These are phyloP conservation scores for Penicillium concentricum DNA, from an alignment of 2,329 filamentous ascomycete species.

Conservation along the genomic window DNA sequence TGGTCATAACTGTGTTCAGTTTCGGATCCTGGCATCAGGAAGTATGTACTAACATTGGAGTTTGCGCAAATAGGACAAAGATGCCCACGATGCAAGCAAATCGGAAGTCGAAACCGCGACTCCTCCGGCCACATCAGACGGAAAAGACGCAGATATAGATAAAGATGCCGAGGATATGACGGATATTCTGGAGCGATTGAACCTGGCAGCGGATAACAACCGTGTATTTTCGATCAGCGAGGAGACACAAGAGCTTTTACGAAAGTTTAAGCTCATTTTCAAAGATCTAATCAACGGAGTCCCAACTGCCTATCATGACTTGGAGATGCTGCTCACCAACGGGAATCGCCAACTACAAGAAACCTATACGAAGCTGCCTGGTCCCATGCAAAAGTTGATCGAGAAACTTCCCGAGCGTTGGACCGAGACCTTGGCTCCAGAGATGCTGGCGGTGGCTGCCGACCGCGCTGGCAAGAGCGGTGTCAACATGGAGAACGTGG, in stretches of 20 bases:
- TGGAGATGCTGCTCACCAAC: conserved; percentile 66
- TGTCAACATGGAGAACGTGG: conserved; percentile 54
- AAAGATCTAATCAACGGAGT: conserved; percentile 91
- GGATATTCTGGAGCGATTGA: conserved; percentile 77
- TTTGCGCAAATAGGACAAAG: conserved; percentile 8
- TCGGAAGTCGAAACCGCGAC: conserved; percentile 4
- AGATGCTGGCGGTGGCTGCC: conserved; percentile 75
- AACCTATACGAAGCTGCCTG: conserved; percentile 67
- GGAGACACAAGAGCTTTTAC: conserved; percentile 77
- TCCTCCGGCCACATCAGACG: conserved; percentile 18
- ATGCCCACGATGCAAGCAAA: neutral
- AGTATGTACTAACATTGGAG: neutral
- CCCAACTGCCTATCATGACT: conserved; percentile 87
- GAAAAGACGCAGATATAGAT: conserved; percentile 54
- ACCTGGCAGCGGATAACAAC: conserved; percentile 80
- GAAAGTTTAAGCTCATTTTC: conserved; percentile 83
- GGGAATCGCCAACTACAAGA: conserved; percentile 64
- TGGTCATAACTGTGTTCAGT: neutral
- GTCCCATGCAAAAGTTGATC: conserved; percentile 80
- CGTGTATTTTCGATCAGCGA: conserved; percentile 79
- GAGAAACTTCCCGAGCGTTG: conserved; percentile 80
- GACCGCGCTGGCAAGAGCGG: conserved; percentile 64
- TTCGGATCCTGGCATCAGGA: neutral
- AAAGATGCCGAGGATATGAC: conserved; percentile 71
- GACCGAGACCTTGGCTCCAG: conserved; percentile 72